Percentiles rank a stretch among this genome's conserved stretches.
Conservation (phyloP, 2,329 filamentous ascomycete species). For the Penicillium thymicola region DNA sequence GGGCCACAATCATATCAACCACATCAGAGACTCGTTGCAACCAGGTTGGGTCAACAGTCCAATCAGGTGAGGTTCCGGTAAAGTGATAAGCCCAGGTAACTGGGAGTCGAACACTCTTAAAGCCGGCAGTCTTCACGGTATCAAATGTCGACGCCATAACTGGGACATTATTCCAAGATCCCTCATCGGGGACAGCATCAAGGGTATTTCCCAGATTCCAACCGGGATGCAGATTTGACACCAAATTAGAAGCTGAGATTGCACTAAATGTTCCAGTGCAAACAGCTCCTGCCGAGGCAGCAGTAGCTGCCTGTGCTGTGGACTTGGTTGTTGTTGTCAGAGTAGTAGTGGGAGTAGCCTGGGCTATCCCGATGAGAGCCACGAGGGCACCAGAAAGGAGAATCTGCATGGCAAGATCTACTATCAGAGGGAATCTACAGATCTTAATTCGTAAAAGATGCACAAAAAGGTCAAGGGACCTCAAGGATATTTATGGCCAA, state of each 20-base stretch:
- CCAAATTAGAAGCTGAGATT: constrained; percentile 48
- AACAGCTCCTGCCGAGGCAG: constrained; percentile 7
- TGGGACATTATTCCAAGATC: constrained; percentile 57
- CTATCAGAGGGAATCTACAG: too few relatives aligned
- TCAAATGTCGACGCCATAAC: constrained; percentile 52
- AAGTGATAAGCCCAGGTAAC: constrained; percentile 61
- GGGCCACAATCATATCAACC: constrained; percentile 53
- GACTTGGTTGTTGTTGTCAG: constrained; percentile 12
- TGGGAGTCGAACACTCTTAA: constrained; percentile 58
- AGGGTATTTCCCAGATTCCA: constrained; percentile 63
- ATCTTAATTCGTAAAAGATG: neutral
- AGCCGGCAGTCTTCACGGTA: constrained; percentile 52
- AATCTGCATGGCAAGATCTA: constrained; percentile 10
- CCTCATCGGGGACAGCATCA: constrained; percentile 55
- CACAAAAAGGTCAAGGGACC: neutral
- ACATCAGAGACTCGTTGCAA: constrained; percentile 58
- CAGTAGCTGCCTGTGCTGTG: neutral
- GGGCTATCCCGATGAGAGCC: constrained; percentile 5
- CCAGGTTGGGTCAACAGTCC: constrained; percentile 54
- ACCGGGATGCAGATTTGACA: constrained; percentile 52
- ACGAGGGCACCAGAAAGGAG: constrained; percentile 8
- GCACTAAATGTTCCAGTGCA: constrained; percentile 46
- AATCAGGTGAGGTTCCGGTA: constrained; percentile 48
- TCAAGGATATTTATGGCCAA: neutral
- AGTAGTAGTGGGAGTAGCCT: constrained; percentile 9